phyloP scores from a whole-genome alignment of 495 filamentous ascomycete genomes.

The Talaromyces borbonicus region DNA sequence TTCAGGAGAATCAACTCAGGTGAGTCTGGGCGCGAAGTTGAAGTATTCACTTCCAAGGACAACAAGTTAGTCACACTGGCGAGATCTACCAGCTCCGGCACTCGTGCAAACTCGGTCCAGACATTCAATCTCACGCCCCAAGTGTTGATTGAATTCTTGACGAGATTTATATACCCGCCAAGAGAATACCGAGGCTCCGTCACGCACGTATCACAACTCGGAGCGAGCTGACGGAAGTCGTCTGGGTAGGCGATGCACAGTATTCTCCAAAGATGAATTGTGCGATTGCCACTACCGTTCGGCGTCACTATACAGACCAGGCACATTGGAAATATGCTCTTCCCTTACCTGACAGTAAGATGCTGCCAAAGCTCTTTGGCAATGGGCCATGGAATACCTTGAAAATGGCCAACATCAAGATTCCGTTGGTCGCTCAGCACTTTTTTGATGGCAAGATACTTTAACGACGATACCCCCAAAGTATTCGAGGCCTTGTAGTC shows the following conservation, averaged over 20 bases:
- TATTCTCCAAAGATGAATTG: constrained; percentile 35
- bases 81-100: constrained; percentile 26
- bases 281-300: constrained; percentile 23
- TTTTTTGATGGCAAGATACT: constrained; percentile 22
- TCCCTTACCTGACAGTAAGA: constrained; percentile 21
- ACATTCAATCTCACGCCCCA: constrained; percentile 28
- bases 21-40: background rate
- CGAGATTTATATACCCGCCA: constrained; percentile 23
- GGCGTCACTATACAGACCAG: background rate
- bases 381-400: constrained; percentile 25
- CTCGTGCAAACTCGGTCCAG: constrained; percentile 13
- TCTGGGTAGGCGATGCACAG: constrained; percentile 24
- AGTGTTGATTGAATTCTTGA: constrained; percentile 16
- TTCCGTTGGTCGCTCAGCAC: constrained; percentile 23
- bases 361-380: constrained; percentile 32
- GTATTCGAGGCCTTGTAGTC: constrained; percentile 16
- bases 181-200: constrained; percentile 16
- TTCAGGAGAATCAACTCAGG: constrained; percentile 12
- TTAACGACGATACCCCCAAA: constrained; percentile 22
- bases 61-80: constrained; percentile 27
- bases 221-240: constrained; percentile 17
- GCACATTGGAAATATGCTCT: background rate
- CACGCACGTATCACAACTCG: constrained; percentile 17
- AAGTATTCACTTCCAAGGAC: constrained; percentile 24
- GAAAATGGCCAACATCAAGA: constrained; percentile 19